phyloP scores from a whole-genome alignment of 1,284 basidiomycete species.

The Termitomyces sp. region DNA sequence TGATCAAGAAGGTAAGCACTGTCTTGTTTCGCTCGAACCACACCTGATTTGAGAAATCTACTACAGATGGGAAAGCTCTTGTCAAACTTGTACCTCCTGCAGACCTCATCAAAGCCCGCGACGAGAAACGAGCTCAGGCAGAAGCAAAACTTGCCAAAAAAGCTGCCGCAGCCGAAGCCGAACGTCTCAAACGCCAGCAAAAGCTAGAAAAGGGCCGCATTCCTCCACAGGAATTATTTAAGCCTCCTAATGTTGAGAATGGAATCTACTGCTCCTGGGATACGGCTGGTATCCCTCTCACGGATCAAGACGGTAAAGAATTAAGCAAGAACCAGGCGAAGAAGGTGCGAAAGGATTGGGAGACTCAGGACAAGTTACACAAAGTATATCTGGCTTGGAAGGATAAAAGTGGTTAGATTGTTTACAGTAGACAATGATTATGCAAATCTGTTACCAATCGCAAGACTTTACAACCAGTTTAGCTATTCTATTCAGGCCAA shows the following conservation, averaged over 20 bases:
- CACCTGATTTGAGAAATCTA: constrained; percentile 4
- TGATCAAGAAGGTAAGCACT: constrained; percentile 79
- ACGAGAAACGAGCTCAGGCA: constrained; percentile 79
- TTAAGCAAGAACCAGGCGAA: constrained; percentile 82
- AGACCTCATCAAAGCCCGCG: constrained; percentile 78
- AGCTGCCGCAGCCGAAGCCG: constrained; percentile 67
- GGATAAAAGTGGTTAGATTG: constrained; percentile 26
- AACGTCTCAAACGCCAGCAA: constrained; percentile 73
- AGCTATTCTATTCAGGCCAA: constrained; percentile 69
- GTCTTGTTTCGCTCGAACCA: constrained; percentile 7
- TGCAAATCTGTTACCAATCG: constrained; percentile 29
- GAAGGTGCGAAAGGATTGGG: constrained; percentile 77
- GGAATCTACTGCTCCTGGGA: constrained; percentile 79
- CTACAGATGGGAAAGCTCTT: constrained; percentile 83
- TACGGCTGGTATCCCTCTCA: constrained; percentile 78
- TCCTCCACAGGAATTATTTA: constrained; percentile 79
- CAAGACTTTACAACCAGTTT: constrained; percentile 48
- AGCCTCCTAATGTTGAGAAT: constrained; percentile 69
- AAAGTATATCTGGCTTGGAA: constrained; percentile 68
- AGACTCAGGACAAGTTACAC: constrained; percentile 74
- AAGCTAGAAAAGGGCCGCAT: constrained; percentile 83
- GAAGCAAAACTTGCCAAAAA: constrained; percentile 84
- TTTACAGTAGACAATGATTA: background rate
- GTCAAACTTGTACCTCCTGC: constrained; percentile 89
- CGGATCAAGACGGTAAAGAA: constrained; percentile 81